A percentile compares a stretch with the other conserved stretches of the same genome.
Evolutionary conservation across 2,329 filamentous ascomycete species (phyloP).

Genomic region (Apiospora kogelbergensis): DNA sequence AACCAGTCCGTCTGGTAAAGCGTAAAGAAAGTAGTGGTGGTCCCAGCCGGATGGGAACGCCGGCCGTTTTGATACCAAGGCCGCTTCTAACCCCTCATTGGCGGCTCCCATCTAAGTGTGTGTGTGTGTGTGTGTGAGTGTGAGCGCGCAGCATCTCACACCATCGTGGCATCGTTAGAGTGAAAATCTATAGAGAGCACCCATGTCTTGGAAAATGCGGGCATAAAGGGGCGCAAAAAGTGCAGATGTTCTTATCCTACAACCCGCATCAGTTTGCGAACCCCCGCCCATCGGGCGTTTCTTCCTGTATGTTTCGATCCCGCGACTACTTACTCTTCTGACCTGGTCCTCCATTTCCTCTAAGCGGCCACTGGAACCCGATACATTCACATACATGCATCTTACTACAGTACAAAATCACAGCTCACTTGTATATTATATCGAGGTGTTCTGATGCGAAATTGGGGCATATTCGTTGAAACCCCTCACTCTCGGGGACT

Average conservation of each 20-base stretch:
- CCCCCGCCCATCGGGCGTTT: background rate
- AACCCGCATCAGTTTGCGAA: background rate
- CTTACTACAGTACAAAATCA: background rate
- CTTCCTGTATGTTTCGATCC: background rate
- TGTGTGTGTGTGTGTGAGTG: background rate
- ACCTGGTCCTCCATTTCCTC: background rate
- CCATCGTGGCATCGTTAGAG: background rate
- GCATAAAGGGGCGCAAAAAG: background rate
- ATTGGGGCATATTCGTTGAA: background rate
- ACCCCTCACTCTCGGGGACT: background rate
- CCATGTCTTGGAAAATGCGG: background rate
- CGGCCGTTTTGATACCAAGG: background rate
- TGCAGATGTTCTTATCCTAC: background rate
- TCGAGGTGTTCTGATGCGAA: background rate
- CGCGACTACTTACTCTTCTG: background rate
- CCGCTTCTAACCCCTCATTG: background rate
- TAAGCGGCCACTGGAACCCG: background rate
- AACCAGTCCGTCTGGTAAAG: background rate
- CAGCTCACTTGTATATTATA: background rate
- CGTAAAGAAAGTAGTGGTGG: background rate
- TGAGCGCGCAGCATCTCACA: background rate
- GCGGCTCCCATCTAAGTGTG: background rate
- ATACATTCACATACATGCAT: background rate
- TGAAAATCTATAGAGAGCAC: background rate
- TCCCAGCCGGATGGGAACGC: constrained; percentile 4